phyloP scores from a whole-genome alignment of 768 basidiomycete genomes.

The Tephrocybe rancida region DNA sequence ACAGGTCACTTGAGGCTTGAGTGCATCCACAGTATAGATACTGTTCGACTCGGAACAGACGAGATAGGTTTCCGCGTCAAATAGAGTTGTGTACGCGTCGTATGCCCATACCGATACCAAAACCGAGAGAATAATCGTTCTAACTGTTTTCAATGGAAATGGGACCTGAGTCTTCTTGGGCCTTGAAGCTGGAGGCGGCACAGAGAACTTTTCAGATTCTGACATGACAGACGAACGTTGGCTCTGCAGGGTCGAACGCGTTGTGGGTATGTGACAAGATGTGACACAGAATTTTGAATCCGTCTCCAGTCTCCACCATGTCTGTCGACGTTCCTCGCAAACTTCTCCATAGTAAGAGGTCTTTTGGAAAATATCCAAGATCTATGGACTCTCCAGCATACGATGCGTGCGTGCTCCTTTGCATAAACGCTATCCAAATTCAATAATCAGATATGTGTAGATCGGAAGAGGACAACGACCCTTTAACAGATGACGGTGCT shows the following conservation, averaged over 20 bases:
- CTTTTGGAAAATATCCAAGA: conserved; percentile 70
- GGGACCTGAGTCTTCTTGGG: neutral
- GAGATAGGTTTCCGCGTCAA: conserved; percentile 39
- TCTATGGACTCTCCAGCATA: conserved; percentile 73
- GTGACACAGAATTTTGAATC: conserved; percentile 17
- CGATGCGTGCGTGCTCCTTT: conserved; percentile 51
- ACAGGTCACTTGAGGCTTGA: conserved; percentile 57
- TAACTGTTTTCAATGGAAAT: neutral
- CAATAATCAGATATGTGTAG: conserved; percentile 35
- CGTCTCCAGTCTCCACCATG: conserved; percentile 18
- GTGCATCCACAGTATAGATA: conserved; percentile 73
- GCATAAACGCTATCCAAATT: neutral
- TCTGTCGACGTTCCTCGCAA: conserved; percentile 33
- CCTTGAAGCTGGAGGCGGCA: neutral
- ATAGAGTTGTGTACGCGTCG: conserved; percentile 31
- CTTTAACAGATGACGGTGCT: conserved; percentile 74
- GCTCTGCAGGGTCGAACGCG: neutral
- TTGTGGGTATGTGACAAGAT: conserved; percentile 11
- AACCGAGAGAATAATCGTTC: conserved; percentile 10
- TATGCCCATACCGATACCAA: conserved; percentile 14
- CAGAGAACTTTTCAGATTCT: conserved; percentile 7
- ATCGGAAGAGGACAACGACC: conserved; percentile 89
- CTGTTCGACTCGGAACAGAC: conserved; percentile 54
- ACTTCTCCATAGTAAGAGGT: conserved; percentile 60
- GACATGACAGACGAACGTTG: conserved; percentile 16